A percentile compares a stretch with the other conserved stretches of the same genome.
Evolutionary conservation across 2,329 filamentous ascomycete species (phyloP).

Genomic region (Colletotrichum sp.): DNA sequence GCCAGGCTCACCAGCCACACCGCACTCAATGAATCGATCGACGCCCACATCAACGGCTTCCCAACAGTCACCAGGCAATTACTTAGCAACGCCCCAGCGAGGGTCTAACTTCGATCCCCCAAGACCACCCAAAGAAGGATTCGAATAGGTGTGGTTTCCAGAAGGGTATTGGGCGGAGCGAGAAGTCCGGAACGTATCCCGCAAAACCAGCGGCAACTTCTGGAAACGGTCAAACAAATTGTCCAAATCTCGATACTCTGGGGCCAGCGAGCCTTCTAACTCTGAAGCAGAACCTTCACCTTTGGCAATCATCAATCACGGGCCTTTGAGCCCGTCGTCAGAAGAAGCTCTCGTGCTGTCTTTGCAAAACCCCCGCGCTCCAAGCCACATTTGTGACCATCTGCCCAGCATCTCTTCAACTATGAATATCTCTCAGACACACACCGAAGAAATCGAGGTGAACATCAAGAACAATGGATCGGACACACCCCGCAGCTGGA

Average conservation of each 20-base stretch:
- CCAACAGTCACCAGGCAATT: background rate
- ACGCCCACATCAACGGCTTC: background rate
- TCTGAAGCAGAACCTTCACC: background rate
- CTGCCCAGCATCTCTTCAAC: conserved; percentile 7
- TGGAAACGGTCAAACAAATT: conserved; percentile 48
- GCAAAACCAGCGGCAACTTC: conserved; percentile 37
- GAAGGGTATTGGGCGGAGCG: conserved; percentile 69
- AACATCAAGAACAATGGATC: background rate
- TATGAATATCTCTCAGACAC: background rate
- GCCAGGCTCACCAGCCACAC: background rate
- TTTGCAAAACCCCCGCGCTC: conserved; percentile 39
- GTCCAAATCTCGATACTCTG: conserved; percentile 26
- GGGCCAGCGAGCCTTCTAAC: conserved; percentile 34
- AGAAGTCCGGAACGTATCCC: conserved; percentile 32
- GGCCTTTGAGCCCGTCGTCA: conserved; percentile 45
- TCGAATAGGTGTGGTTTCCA: conserved; percentile 69
- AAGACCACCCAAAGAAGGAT: conserved; percentile 57
- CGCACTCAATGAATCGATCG: background rate
- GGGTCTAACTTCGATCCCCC: conserved; percentile 53
- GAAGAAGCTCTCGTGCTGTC: conserved; percentile 55
- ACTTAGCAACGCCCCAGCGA: background rate
- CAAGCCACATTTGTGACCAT: background rate
- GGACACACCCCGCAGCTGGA: background rate
- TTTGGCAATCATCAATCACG: background rate
- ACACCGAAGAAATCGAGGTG: background rate